These are phyloP conservation scores for Globisporangium mamillatum DNA, from an alignment of 352 stramenopile genomes.

Conservation along the genomic window DNA sequence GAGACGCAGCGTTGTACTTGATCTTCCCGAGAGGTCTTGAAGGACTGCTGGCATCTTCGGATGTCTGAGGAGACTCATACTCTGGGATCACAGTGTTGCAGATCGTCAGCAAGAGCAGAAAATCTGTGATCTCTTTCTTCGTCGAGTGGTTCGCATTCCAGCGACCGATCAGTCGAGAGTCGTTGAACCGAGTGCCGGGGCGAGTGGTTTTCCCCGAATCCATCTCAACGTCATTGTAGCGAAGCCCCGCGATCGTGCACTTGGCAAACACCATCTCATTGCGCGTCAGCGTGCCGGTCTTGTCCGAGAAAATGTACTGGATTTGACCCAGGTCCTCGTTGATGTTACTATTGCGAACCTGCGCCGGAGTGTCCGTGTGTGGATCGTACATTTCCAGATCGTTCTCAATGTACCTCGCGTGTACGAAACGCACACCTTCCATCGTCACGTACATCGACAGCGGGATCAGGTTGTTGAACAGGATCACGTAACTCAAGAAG, in stretches of 20 bases:
- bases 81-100: slow-evolving; percentile 89
- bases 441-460: slow-evolving; percentile 93
- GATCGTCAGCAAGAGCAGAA: slow-evolving; percentile 79
- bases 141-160: slow-evolving; percentile 80
- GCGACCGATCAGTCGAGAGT: slow-evolving; percentile 62
- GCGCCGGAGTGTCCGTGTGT: slow-evolving; percentile 70
- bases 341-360: slow-evolving; percentile 86
- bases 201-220: slow-evolving; percentile 37
- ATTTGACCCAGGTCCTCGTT: slow-evolving; percentile 89
- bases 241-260: slow-evolving; percentile 88
- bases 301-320: slow-evolving; percentile 91
- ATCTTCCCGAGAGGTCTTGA: slow-evolving; percentile 19
- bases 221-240: slow-evolving; percentile 89
- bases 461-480: slow-evolving; percentile 95
- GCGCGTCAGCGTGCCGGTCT: slow-evolving; percentile 82
- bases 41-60: slow-evolving; percentile 15
- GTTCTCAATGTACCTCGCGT: slow-evolving; percentile 79
- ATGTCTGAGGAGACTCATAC: slow-evolving; percentile 32
- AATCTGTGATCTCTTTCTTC: slow-evolving; percentile 84
- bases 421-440: slow-evolving; percentile 86
- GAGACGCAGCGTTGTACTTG: slow-evolving; percentile 85
- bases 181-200: slow-evolving; percentile 79
- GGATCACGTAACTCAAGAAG: slow-evolving; percentile 88
- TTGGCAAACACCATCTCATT: slow-evolving; percentile 92
- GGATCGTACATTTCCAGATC: slow-evolving; percentile 84